A percentile compares a stretch with the other conserved stretches of the same genome.
Evolutionary conservation across 139 green algal species (phyloP).

Genomic region (Deuterostichococcus epilithicus): DNA sequence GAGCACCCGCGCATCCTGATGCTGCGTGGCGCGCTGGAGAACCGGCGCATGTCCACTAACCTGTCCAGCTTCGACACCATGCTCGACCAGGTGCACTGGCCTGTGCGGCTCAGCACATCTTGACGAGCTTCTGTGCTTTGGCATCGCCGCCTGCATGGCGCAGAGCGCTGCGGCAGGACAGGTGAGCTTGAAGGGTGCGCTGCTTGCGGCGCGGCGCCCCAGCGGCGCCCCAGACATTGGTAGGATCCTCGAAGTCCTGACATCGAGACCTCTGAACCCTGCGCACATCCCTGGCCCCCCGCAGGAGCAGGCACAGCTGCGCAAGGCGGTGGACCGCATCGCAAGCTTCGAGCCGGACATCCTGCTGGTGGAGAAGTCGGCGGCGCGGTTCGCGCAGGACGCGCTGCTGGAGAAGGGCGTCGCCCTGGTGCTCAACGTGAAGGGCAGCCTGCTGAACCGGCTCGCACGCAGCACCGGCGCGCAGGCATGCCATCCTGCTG

Average conservation of each 20-base stretch:
- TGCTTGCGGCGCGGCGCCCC: no score
- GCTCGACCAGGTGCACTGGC: constrained; percentile 58
- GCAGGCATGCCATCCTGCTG: constrained; percentile 24
- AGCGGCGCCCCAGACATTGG: no score
- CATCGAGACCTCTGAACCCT: no score
- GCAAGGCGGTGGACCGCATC: constrained; percentile 47
- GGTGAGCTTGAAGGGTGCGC: no score
- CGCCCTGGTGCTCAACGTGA: constrained; percentile 66
- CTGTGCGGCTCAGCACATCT: no score
- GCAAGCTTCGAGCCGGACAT: constrained; percentile 54
- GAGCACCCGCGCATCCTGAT: constrained; percentile 56
- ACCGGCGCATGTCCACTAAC: constrained; percentile 34
- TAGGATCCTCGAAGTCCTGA: no score
- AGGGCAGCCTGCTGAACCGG: constrained; percentile 62
- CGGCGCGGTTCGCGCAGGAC: constrained; percentile 65
- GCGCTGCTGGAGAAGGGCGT: constrained; percentile 55
- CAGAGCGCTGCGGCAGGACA: no score
- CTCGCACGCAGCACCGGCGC: constrained; percentile 58
- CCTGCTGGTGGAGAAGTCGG: constrained; percentile 73
- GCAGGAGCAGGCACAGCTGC: constrained; percentile 60
- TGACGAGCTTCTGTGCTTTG: no score
- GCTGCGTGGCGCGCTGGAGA: constrained; percentile 51
- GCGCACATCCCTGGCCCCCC: no score
- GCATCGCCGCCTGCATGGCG: background rate
- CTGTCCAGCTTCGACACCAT: constrained; percentile 66